These are phyloP conservation scores for Climacium dendroides DNA, from an alignment of 225 moss, liverwort and hornwort species.

Conservation along the genomic window DNA sequence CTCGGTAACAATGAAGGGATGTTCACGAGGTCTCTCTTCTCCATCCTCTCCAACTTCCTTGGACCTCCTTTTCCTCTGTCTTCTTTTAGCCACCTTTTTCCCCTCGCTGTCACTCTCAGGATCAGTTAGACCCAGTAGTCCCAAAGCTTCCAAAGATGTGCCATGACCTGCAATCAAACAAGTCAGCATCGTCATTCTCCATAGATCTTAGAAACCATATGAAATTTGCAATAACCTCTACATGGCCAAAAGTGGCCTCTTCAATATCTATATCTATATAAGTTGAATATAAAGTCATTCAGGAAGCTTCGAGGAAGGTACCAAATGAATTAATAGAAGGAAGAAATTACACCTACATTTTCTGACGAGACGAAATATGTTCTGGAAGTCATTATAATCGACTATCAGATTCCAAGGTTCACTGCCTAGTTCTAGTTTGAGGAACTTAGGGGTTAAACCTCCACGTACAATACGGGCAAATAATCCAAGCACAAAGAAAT, in stretches of 20 bases:
- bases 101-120: constrained; percentile 93
- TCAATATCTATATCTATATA: not conserved
- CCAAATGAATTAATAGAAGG: not conserved
- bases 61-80: constrained; percentile 74
- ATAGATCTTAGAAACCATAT: not conserved
- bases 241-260: not conserved
- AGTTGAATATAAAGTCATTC: no score
- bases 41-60: constrained; percentile 97
- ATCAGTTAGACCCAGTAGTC: constrained; percentile 70
- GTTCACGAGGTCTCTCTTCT: constrained; percentile 92
- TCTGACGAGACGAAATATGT: not conserved
- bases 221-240: not conserved
- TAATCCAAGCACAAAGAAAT: not conserved
- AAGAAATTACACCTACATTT: not conserved
- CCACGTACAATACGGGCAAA: not conserved
- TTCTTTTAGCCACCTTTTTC: constrained; percentile 67
- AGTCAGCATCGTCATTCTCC: not conserved
- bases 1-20: constrained; percentile 96
- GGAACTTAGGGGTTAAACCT: not conserved
- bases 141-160: constrained; percentile 53
- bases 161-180: constrained; percentile 34
- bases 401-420: not conserved
- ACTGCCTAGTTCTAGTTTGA: not conserved
- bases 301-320: not conserved
- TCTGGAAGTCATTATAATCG: not conserved